phyloP scores from a whole-genome alignment of 805 yeast genomes.

The Saccharomycopsis fodiens region DNA sequence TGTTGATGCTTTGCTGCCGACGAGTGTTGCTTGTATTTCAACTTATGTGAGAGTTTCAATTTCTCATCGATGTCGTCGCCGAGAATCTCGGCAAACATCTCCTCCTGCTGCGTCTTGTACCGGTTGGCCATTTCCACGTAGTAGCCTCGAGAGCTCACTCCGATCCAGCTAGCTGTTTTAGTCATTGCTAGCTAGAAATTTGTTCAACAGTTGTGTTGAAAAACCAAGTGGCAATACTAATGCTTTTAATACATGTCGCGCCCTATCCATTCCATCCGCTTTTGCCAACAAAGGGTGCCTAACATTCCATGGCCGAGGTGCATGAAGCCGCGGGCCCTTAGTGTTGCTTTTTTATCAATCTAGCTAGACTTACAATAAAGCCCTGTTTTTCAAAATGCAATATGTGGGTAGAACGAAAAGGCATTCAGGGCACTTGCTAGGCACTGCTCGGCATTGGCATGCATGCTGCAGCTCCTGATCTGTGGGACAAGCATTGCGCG shows the following conservation, averaged over 20 bases:
- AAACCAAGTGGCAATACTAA: not conserved
- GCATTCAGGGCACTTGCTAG: no score
- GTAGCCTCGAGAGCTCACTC: slow-evolving; percentile 4
- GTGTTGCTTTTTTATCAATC: no score
- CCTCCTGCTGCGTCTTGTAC: slow-evolving; percentile 11
- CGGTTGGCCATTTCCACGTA: slow-evolving; percentile 11
- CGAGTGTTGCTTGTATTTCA: not conserved
- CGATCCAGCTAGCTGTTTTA: not conserved
- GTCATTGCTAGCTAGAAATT: no score
- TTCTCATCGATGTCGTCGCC: slow-evolving; percentile 19
- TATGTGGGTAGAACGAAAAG: no score
- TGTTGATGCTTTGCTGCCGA: not conserved
- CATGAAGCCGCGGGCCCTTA: no score
- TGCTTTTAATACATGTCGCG: not conserved
- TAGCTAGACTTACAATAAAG: no score
- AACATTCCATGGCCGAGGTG: not conserved
- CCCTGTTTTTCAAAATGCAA: no score
- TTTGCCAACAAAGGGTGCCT: not conserved
- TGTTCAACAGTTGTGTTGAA: no score
- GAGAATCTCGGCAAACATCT: slow-evolving; percentile 13
- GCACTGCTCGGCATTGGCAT: no score
- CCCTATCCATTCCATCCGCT: not conserved
- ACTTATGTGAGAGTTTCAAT: slow-evolving; percentile 14
- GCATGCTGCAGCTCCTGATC: no score
- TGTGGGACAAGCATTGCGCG: no score